Evolutionary conservation across 495 filamentous ascomycete genomes (phyloP).

Genomic region (Xylaria telfairii): DNA sequence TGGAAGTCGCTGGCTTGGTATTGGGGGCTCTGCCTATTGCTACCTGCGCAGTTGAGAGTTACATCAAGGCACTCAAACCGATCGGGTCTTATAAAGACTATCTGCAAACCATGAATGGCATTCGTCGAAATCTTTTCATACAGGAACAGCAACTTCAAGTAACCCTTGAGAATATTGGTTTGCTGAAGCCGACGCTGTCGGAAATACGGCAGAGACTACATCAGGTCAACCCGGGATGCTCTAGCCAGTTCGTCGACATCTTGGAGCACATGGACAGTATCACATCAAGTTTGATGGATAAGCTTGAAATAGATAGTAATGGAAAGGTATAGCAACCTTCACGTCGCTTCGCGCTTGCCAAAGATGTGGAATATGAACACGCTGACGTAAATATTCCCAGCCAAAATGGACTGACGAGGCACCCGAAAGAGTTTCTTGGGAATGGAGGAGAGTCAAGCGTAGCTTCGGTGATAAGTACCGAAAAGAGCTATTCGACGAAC

Average conservation of each 20-base stretch:
- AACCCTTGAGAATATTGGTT: neutral
- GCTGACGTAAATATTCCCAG: neutral
- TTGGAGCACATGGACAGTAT: neutral
- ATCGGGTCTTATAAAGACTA: neutral
- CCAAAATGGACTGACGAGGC: neutral
- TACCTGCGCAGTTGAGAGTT: neutral
- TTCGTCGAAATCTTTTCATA: neutral
- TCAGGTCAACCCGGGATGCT: neutral
- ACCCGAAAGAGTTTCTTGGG: neutral
- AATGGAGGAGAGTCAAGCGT: constrained; percentile 3
- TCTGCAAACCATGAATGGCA: neutral
- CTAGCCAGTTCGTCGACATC: neutral
- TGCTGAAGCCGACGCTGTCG: neutral
- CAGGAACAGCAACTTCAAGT: neutral
- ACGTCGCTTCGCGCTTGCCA: neutral
- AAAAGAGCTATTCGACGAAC: neutral
- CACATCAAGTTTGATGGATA: neutral
- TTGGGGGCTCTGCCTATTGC: neutral
- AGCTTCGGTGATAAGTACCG: neutral
- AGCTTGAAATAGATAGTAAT: neutral
- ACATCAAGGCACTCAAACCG: neutral
- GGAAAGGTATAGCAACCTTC: neutral
- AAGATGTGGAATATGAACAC: neutral
- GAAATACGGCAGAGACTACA: neutral
- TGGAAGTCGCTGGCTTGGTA: neutral